Base-by-base conservation (phyloP, 306 rosid genomes). In the Begonia masoniana region DNA sequence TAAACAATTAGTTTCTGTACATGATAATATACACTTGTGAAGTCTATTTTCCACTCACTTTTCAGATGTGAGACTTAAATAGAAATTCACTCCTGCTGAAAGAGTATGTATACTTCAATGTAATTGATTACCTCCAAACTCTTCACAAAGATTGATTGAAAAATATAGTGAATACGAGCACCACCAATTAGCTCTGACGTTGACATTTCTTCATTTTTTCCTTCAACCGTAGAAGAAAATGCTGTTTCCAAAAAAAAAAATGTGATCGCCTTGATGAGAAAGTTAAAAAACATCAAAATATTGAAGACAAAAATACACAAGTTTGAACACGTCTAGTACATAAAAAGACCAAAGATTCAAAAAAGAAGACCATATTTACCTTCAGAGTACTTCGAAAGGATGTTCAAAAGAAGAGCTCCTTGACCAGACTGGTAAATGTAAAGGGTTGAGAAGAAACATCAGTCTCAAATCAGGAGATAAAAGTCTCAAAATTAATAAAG, bases 191-290 rank as follows among this genome's bases (percentile, higher is more conserved):
- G 73, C 76, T 86, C 96, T 48, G 88, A 69, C 50, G 99, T 92
- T 13, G 93, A 79, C 99, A 92, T 86, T 82, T 86, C 96, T 76
- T 83, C 96, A 68, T 86, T 92, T 74, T 81, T 92, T 59, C 99
- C 99, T 62, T 92, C 99, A 45, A 92, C 83, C 83, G 83, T 83
- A 47, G 99, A 79, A 58, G 96, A 81, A 74, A 92, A 92, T 61
- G 96, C 99, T 92, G 80, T 74, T 69, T 63, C 51, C 36, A 71
- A 55, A 58, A 53, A 43, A 17, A 4, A 63, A 47, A 69, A 26
- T 59, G 55, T 16, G 15, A 66, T 45, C 52, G 19, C 57, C 43
- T 61, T 47, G 51, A 43, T 41, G 49, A 53, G 60, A 51, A 45
- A 31, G 9, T 31, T 6, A 31, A 31, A 36, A 36, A 10, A 10